These are phyloP conservation scores for Linnemannia exigua DNA, from an alignment of 192 early-diverging fungal genomes.

Conservation along the genomic window DNA sequence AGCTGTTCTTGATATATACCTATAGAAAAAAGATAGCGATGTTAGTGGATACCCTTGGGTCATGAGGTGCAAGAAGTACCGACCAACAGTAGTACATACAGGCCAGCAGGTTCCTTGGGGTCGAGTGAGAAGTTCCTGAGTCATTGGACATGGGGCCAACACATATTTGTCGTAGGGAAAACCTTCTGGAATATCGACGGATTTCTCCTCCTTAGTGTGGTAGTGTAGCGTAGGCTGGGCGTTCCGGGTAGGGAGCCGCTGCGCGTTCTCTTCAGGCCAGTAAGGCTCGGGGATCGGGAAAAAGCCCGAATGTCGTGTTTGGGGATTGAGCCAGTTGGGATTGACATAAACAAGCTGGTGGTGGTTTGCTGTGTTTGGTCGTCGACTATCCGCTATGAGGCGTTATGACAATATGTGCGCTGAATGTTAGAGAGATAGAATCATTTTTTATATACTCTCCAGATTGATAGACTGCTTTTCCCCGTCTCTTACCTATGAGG, in stretches of 20 bases:
- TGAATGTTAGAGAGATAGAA: no score
- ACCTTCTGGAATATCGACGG: conserved; percentile 74
- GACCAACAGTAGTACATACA: conserved; percentile 45
- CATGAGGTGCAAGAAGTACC: not conserved
- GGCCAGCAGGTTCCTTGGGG: conserved; percentile 68
- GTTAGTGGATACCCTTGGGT: not conserved
- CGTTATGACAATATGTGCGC: not conserved
- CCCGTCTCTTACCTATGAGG: conserved; percentile 60
- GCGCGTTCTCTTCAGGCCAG: conserved; percentile 68
- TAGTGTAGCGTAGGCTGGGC: conserved; percentile 79
- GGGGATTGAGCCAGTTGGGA: conserved; percentile 47
- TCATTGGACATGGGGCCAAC: conserved; percentile 73
- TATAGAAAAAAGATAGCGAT: not conserved
- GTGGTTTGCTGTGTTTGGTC: conserved; percentile 56
- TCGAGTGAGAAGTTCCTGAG: conserved; percentile 73
- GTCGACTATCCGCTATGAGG: conserved; percentile 45
- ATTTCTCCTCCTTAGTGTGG: conserved; percentile 62
- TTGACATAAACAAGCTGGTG: conserved; percentile 39
- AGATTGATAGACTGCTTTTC: not conserved
- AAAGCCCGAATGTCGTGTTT: conserved; percentile 59
- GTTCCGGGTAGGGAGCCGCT: conserved; percentile 60
- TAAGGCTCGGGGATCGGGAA: conserved; percentile 86
- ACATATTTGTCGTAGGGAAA: conserved; percentile 85
- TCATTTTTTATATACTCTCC: not conserved
- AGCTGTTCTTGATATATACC: conserved; percentile 75